Conservation (phyloP, 129 eudicot species). For the Helianthus annuus region HanXRQr2.0-SUNRISE NC_035443.2:76194745-76195244, state of each 20-base stretch:
- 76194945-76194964: slow-evolving; percentile 28
- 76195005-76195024: slow-evolving; percentile 46
- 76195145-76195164: slow-evolving; percentile 4
- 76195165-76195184: slow-evolving; percentile 20
- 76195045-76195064: slow-evolving; percentile 32
- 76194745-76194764: slow-evolving; percentile 29
- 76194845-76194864: not conserved
- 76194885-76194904: slow-evolving; percentile 38
- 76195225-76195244: slow-evolving; percentile 12
- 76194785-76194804: slow-evolving; percentile 1
- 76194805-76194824: slow-evolving; percentile 10
- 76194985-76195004: slow-evolving; percentile 44
- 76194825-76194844: not conserved
- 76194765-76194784: slow-evolving; percentile 13
- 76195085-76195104: slow-evolving; percentile 21
- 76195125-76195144: slow-evolving; percentile 7
- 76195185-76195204: not conserved
- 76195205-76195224: slow-evolving; percentile 15
- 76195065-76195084: slow-evolving; percentile 43
- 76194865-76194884: slow-evolving; percentile 33
- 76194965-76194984: slow-evolving; percentile 28
- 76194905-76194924: slow-evolving; percentile 32
- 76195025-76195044: slow-evolving; percentile 41
- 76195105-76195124: not conserved
- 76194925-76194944: slow-evolving; percentile 36